Base-by-base conservation (phyloP, 129 eudicot species). In the Helichrysum umbraculigerum region DNA sequence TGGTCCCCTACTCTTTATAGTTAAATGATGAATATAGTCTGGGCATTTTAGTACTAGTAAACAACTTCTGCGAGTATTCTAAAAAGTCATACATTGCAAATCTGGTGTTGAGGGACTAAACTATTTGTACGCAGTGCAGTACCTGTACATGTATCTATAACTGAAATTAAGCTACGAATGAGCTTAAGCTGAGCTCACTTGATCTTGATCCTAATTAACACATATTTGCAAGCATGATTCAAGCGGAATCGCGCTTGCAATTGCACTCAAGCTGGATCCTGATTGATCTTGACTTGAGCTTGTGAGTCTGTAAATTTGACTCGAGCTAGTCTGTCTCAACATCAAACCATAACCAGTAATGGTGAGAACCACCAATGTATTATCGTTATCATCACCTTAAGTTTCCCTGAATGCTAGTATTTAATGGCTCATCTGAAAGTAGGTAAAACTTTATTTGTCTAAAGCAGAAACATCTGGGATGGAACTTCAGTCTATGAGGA, bases 381-480 rank as follows among this genome's bases (percentile, higher is more conserved):
- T 21, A 20, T 56, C 32, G 44, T 51, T 37, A 34, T 56, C 14
- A 59, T 34, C 33, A 21, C 66, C 51, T 21, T 20, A 56, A 22
- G 29, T 17, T 68, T 68, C 34, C 62, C 19, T 16, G 15, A 37
- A 37, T 21, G 52, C 34, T n/a, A 34, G 56, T 59, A 25, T 47
- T 37, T 42, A 6, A 51, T 22, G 47, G 52, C 4, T 25, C 35
- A 33, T 78, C 28, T 61, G 52, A 71, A 60, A 42, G 6, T 41
- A 63, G 41, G 29, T 12, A 47, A 5, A 66, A 37, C 54, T 57
- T 12, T 60, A 50, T 78, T 32, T 28, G n/a, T 44, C 58, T 68
- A 61, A 81, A 44, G 39, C 66, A 76, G 37, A 21, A 75, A 64
- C 16, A 65, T 47, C 17, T 30, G n/a, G 51, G 21, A 34, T 54